Percentiles rank a stretch among this genome's conserved stretches.
These are phyloP conservation scores for Phytophthora constricta DNA, from an alignment of 352 stramenopile species.

Conservation along the genomic window DNA sequence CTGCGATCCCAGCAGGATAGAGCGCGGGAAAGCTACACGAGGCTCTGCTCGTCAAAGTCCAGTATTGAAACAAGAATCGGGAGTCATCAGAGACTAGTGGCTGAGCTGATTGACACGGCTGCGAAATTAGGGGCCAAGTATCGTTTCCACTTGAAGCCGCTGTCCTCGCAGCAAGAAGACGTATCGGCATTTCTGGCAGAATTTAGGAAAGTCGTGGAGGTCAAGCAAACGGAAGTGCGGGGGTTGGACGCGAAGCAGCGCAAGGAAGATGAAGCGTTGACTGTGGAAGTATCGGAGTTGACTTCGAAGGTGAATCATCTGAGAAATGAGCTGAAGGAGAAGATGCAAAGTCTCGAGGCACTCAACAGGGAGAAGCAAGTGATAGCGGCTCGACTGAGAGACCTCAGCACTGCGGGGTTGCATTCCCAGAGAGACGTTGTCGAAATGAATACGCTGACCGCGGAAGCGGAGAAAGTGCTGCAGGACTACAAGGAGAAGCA, in stretches of 20 bases:
- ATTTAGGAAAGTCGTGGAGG: constrained; percentile 52
- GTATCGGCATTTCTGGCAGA: constrained; percentile 56
- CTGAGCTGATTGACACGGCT: constrained; percentile 53
- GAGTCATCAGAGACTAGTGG: constrained; percentile 42
- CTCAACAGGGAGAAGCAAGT: constrained; percentile 54
- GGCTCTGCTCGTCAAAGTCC: constrained; percentile 47
- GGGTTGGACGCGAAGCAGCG: constrained; percentile 47
- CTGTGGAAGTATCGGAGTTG: constrained; percentile 52
- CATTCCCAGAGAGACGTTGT: constrained; percentile 58
- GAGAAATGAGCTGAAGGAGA: constrained; percentile 55
- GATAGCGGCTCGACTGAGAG: constrained; percentile 46
- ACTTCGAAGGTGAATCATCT: constrained; percentile 59
- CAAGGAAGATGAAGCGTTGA: constrained; percentile 54
- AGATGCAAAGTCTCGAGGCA: constrained; percentile 44
- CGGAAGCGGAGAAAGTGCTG: constrained; percentile 55
- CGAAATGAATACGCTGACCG: constrained; percentile 53
- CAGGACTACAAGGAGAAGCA: constrained; percentile 52
- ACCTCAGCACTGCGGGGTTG: constrained; percentile 41
- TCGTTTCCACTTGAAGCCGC: constrained; percentile 53
- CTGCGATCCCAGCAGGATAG: constrained; percentile 38
- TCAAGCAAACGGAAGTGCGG: constrained; percentile 51
- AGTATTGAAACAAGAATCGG: constrained; percentile 64
- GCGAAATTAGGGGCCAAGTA: constrained; percentile 62
- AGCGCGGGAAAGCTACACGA: constrained; percentile 41
- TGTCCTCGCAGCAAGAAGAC: constrained; percentile 63